Evolutionary conservation across 768 basidiomycete species (phyloP).

Genomic region (Amanita pallidorosea): DNA sequence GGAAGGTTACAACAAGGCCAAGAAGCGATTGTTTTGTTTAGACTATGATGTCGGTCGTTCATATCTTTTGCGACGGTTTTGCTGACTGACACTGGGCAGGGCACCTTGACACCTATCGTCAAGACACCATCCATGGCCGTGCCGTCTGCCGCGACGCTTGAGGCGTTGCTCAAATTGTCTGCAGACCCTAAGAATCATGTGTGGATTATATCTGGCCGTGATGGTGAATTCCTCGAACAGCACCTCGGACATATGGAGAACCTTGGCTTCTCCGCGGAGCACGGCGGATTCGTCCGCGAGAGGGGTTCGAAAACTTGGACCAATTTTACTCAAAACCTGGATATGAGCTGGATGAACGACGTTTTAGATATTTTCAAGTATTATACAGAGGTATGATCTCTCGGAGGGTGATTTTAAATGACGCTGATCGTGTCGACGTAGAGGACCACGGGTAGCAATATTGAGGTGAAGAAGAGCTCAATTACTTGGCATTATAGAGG

Average conservation of each 20-base stretch:
- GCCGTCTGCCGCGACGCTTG: conserved; percentile 65
- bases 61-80: background rate
- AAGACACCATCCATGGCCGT: conserved; percentile 83
- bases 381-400: conserved; percentile 66
- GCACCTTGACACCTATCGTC: conserved; percentile 95
- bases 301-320: conserved; percentile 61
- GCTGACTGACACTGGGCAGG: conserved; percentile 31
- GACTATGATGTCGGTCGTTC: conserved; percentile 81
- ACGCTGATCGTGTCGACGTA: conserved; percentile 13
- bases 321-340: conserved; percentile 84
- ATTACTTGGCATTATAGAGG: conserved; percentile 98
- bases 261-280: conserved; percentile 92
- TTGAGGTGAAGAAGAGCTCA: conserved; percentile 94
- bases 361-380: conserved; percentile 94
- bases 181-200: conserved; percentile 84
- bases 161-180: conserved; percentile 61
- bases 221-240: conserved; percentile 83
- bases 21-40: conserved; percentile 84
- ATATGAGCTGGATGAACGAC: conserved; percentile 98
- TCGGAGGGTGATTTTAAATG: background rate
- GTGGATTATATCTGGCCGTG: conserved; percentile 96
- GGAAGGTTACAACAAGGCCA: conserved; percentile 51
- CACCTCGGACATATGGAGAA: conserved; percentile 78
- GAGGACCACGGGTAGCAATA: conserved; percentile 91
- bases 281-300: conserved; percentile 83